A percentile compares a stretch with the other conserved stretches of the same genome.
Evolutionary conservation across 2,329 filamentous ascomycete genomes (phyloP).

Genomic region (Tolypocladium ovalisporum): DNA sequence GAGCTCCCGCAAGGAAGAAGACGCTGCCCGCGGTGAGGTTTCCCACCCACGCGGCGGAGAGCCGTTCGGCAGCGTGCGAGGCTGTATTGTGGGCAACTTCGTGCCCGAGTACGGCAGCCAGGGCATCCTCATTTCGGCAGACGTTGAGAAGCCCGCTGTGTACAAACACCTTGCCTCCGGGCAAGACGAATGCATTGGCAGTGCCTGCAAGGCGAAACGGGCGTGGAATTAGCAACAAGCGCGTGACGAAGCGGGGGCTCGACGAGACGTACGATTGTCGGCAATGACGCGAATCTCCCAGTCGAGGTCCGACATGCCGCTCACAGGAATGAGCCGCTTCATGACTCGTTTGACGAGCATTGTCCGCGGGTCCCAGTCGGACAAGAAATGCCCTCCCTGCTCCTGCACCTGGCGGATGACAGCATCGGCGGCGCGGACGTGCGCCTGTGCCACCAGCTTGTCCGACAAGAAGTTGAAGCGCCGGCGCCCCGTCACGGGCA

Average conservation of each 20-base stretch:
- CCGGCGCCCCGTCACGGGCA: constrained; percentile 59
- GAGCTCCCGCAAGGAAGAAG: constrained; percentile 34
- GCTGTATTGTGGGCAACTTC: constrained; percentile 72
- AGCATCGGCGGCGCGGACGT: constrained; percentile 13
- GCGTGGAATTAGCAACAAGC: background rate
- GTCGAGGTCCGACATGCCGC: constrained; percentile 43
- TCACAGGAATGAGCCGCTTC: constrained; percentile 54
- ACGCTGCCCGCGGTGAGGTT: constrained; percentile 39
- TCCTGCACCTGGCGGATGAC: constrained; percentile 43
- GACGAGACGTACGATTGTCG: constrained; percentile 34
- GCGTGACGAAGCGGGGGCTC: background rate
- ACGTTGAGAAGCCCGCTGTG: constrained; percentile 62
- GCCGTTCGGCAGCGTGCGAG: constrained; percentile 54
- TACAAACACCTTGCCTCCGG: constrained; percentile 72
- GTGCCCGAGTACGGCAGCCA: constrained; percentile 68
- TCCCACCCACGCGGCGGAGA: constrained; percentile 40
- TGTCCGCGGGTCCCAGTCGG: constrained; percentile 46
- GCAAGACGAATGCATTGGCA: constrained; percentile 68
- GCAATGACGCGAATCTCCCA: constrained; percentile 72
- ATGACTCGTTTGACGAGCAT: constrained; percentile 53
- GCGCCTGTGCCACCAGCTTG: constrained; percentile 37
- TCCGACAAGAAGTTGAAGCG: constrained; percentile 60
- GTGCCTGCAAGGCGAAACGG: constrained; percentile 22
- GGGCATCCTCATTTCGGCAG: constrained; percentile 53
- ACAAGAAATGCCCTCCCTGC: constrained; percentile 44